phyloP scores from a whole-genome alignment of 2,329 filamentous ascomycete species.

The Cladophialophora chaetospira region DNA sequence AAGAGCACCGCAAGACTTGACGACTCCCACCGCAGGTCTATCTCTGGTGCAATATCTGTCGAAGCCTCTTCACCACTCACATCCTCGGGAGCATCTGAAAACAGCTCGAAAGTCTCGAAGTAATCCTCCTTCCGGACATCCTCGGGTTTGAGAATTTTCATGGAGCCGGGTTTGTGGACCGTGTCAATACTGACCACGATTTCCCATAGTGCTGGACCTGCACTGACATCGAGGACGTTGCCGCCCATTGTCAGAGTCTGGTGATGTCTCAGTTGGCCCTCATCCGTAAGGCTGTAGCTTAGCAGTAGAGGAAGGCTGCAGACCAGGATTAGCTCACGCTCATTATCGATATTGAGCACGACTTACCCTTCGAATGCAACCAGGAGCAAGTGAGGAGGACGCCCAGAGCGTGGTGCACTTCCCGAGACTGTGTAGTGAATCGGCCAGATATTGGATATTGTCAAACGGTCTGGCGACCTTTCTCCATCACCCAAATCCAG shows the following conservation, averaged over 20 bases:
- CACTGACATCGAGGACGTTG: conserved; percentile 64
- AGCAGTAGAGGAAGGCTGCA: neutral
- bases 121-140: conserved; percentile 8
- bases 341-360: neutral
- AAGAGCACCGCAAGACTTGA: conserved; percentile 26
- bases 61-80: neutral
- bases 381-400: conserved; percentile 36
- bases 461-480: conserved; percentile 36
- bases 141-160: conserved; percentile 14
- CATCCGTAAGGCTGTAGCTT: conserved; percentile 51
- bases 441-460: conserved; percentile 40
- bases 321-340: neutral
- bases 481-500: conserved; percentile 20
- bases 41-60: neutral
- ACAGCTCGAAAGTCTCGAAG: conserved; percentile 27
- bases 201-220: conserved; percentile 35
- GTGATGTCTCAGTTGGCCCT: conserved; percentile 54
- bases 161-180: conserved; percentile 53
- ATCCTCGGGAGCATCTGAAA: conserved; percentile 10
- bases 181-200: conserved; percentile 56
- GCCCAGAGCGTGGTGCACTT: conserved; percentile 18
- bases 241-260: conserved; percentile 61
- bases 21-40: conserved; percentile 23
- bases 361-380: conserved; percentile 63
- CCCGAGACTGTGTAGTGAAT: conserved; percentile 21